phyloP scores from a whole-genome alignment of 2,329 filamentous ascomycete genomes.

The Monosporascus sp. region DNA sequence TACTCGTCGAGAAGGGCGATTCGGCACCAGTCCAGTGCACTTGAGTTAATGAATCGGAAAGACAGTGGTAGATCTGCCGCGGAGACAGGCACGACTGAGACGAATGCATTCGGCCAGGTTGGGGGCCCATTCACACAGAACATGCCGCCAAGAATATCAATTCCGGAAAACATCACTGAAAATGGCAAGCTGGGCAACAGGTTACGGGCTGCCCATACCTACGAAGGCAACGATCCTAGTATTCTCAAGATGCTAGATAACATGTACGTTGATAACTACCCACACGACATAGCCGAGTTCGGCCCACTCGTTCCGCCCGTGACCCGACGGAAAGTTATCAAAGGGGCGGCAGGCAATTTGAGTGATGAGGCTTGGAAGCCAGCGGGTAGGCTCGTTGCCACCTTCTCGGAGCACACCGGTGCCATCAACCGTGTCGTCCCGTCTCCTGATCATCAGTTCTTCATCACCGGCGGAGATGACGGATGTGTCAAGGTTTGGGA shows the following conservation, averaged over 20 bases:
- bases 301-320: constrained; percentile 75
- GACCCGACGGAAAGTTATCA: constrained; percentile 46
- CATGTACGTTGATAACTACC: constrained; percentile 72
- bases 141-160: constrained; percentile 25
- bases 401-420: constrained; percentile 81
- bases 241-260: constrained; percentile 71
- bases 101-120: constrained; percentile 56
- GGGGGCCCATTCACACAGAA: constrained; percentile 49
- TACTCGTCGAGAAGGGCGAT: constrained; percentile 42
- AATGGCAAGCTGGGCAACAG: constrained; percentile 33
- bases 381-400: constrained; percentile 75
- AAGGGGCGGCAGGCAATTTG: constrained; percentile 44
- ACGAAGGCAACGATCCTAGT: constrained; percentile 70
- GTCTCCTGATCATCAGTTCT: constrained; percentile 89
- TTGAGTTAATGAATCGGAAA: constrained; percentile 54
- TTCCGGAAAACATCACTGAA: constrained; percentile 25
- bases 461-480: constrained; percentile 89
- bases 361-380: constrained; percentile 71
- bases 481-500: constrained; percentile 93
- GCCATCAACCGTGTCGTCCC: constrained; percentile 76
- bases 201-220: constrained; percentile 69
- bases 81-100: constrained; percentile 54
- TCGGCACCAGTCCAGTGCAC: constrained; percentile 54
- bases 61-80: constrained; percentile 54
- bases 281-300: constrained; percentile 62